Evolutionary conservation across 1,284 basidiomycete species (phyloP).

Genomic region (Naganishia cerealis): DNA sequence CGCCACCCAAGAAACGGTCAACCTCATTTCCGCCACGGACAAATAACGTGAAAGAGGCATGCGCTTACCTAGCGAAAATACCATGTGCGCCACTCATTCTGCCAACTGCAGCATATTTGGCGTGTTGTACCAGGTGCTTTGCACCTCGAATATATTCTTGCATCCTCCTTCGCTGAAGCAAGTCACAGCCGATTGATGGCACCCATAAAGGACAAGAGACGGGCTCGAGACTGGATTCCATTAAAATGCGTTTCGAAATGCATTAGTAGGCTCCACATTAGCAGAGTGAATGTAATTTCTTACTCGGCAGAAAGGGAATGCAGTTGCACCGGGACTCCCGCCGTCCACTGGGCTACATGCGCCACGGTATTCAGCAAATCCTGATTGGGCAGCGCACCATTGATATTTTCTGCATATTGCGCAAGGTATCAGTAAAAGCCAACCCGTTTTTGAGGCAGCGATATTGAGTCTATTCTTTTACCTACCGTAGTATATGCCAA

Average conservation of each 20-base stretch:
- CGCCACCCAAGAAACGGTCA: too few species aligned
- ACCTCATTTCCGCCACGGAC: too few species aligned
- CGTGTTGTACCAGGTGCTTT: constrained; percentile 46
- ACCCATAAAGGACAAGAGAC: constrained; percentile 18
- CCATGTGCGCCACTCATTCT: constrained; percentile 55
- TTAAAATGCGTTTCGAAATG: not conserved
- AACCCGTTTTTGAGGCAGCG: not conserved
- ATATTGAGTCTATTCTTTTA: constrained; percentile 3
- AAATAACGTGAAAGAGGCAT: constrained; percentile 15
- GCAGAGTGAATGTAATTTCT: not conserved
- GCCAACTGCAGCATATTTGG: constrained; percentile 48
- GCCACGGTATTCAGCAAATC: constrained; percentile 84
- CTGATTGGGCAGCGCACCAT: constrained; percentile 93
- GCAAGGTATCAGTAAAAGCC: not conserved
- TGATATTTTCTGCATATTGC: constrained; percentile 73
- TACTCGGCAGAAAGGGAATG: constrained; percentile 69
- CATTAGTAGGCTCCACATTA: not conserved
- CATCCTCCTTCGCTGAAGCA: constrained; percentile 15
- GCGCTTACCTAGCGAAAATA: constrained; percentile 53
- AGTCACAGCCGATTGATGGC: constrained; percentile 8
- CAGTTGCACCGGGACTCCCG: constrained; percentile 69
- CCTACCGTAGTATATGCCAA: constrained; percentile 86
- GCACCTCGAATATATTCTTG: constrained; percentile 38
- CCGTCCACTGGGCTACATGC: constrained; percentile 69
- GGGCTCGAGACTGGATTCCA: constrained; percentile 12